Conservation (phyloP, 495 filamentous ascomycete genomes). For the Trichoderma orchidacearum region DNA sequence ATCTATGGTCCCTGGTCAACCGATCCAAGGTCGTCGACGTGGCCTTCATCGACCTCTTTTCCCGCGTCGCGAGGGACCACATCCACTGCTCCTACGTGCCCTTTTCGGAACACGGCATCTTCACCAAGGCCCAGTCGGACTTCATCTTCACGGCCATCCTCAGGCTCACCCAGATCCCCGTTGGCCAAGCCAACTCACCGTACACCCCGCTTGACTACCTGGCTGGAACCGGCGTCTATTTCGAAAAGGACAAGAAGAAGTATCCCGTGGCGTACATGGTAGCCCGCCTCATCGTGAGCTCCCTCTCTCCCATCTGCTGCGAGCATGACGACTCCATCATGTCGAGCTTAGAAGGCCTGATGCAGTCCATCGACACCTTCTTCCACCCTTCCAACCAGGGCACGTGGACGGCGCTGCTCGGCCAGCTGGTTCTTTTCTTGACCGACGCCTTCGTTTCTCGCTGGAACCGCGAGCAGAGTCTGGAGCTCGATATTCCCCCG, state of each 20-base stretch:
- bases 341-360: constrained; percentile 76
- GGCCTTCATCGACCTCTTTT: constrained; percentile 78
- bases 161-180: constrained; percentile 84
- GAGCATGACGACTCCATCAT: constrained; percentile 68
- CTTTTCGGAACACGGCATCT: constrained; percentile 81
- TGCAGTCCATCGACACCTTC: constrained; percentile 95
- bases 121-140: constrained; percentile 81
- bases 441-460: constrained; percentile 96
- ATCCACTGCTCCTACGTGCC: constrained; percentile 58
- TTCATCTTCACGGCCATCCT: constrained; percentile 87
- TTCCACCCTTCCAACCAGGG: constrained; percentile 98
- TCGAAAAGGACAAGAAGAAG: constrained; percentile 86
- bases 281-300: constrained; percentile 92
- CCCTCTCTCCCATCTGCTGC: constrained; percentile 74
- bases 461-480: constrained; percentile 88
- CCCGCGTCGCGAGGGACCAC: constrained; percentile 72
- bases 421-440: constrained; percentile 84
- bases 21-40: constrained; percentile 80
- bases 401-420: constrained; percentile 76
- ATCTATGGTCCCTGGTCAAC: constrained; percentile 88
- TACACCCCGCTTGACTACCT: constrained; percentile 79
- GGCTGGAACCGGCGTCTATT: constrained; percentile 66
- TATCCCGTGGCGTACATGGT: constrained; percentile 84
- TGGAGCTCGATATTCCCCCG: constrained; percentile 71
- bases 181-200: constrained; percentile 87